Evolutionary conservation across 805 yeast genomes (phyloP), one percentile per base, ranked within the genome.

Genomic region (Sugiyamaella valdiviana): DNA sequence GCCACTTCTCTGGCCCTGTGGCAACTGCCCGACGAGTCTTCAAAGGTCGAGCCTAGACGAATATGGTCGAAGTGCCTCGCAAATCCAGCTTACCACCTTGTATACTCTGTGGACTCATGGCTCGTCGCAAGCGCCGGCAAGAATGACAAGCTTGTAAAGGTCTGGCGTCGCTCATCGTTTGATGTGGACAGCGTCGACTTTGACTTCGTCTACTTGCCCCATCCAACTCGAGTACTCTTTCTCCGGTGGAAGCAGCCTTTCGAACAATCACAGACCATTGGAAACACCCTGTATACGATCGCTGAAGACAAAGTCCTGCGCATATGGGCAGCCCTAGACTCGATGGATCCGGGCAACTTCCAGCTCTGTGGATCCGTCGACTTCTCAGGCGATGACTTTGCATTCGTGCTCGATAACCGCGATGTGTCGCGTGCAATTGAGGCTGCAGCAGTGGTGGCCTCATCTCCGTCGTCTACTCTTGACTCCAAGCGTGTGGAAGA

Each of bases 101-200:
- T 72, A 24, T 75, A 85, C 20, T 78, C 95, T 0, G 79, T 77
- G n/a, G 84, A 85, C 54, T 78, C 88, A 0, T 74, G 75, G 45
- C 71, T 81, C 39, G 78, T 89, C 17, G 84, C 89, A 6, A 75
- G 83, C 43, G 73, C 77, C 36, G 81, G 85, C 0, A 69, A 68
- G 37, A 77, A 74, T 61, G 95, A 87, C 62, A 71, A 72, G 32
- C 68, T 84, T 12, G 80, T 86, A 23, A 87, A 86, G 60, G 71
- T 87, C 1, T 90, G 96, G 95, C 73, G 80, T 46, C 69, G 96
- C 44, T 71, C 80, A 6, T 76, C 83, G 6, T 85, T 80, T 58
- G 88, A 84, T 29, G 74, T 75, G 22, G 79, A 77, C 32, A 74
- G 79, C 36, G 73, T 82, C 5, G 72, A 74, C 22, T 88, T 87